Percentiles rank a stretch among this genome's conserved stretches.
These are phyloP conservation scores for Nemania abortiva DNA, from an alignment of 2,329 filamentous ascomycete species.

Conservation along the genomic window DNA sequence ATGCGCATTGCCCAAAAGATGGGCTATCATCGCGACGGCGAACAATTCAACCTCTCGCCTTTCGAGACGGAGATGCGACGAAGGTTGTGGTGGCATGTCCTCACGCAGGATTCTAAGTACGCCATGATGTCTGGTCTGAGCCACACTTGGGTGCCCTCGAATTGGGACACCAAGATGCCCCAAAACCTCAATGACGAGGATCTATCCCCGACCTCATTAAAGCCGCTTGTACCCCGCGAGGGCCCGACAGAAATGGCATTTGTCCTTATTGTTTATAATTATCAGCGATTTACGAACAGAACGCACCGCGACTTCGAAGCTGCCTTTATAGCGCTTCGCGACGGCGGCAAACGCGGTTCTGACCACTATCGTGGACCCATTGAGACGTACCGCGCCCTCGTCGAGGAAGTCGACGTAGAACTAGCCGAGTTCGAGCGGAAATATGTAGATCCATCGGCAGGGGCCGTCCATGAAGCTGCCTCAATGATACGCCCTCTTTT, in stretches of 20 bases:
- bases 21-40: slow-evolving; percentile 57
- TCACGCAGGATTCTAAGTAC: slow-evolving; percentile 49
- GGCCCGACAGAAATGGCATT: slow-evolving; percentile 45
- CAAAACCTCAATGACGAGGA: slow-evolving; percentile 50
- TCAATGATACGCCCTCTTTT: slow-evolving; percentile 35
- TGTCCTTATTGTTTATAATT: slow-evolving; percentile 38
- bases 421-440: slow-evolving; percentile 43
- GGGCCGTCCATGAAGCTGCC: slow-evolving; percentile 44
- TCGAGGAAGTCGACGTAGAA: slow-evolving; percentile 44
- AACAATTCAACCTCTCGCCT: slow-evolving; percentile 51
- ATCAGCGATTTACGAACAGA: slow-evolving; percentile 33
- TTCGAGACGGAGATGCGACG: slow-evolving; percentile 59
- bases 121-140: slow-evolving; percentile 46
- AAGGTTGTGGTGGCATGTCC: slow-evolving; percentile 58
- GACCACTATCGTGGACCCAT: slow-evolving; percentile 18
- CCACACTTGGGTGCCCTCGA: slow-evolving; percentile 40
- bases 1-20: slow-evolving; percentile 58
- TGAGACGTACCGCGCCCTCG: slow-evolving; percentile 33
- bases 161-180: slow-evolving; percentile 44
- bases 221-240: slow-evolving; percentile 35
- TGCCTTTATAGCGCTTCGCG: slow-evolving; percentile 32
- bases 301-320: slow-evolving; percentile 33
- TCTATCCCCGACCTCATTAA: slow-evolving; percentile 41
- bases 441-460: slow-evolving; percentile 44
- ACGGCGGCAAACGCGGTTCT: slow-evolving; percentile 8